A percentile compares a stretch with the other conserved stretches of the same genome.
phyloP scores from a whole-genome alignment of 2,329 filamentous ascomycete species.

The Fusarium sp. region DNA sequence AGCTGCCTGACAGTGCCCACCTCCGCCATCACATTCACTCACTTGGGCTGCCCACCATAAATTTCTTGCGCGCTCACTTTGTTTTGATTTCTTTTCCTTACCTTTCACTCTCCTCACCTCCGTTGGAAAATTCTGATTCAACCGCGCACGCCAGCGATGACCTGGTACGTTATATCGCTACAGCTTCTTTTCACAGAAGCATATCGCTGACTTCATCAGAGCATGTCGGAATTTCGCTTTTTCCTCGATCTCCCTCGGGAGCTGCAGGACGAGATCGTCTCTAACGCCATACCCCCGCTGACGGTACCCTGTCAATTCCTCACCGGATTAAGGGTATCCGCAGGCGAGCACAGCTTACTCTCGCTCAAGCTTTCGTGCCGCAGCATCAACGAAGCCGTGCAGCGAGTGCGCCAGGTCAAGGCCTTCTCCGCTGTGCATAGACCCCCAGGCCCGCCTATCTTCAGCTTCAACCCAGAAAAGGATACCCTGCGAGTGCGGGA shows the following conservation, averaged over 20 bases:
- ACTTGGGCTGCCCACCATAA: background rate
- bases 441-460: background rate
- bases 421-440: no score
- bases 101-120: background rate
- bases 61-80: background rate
- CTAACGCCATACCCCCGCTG: background rate
- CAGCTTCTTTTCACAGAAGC: no score
- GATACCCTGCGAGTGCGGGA: slow-evolving; percentile 4
- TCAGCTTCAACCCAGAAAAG: background rate
- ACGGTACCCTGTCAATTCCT: background rate
- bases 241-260: background rate
- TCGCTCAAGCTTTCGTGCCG: slow-evolving; percentile 2
- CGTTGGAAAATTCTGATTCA: background rate
- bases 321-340: background rate
- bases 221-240: no score
- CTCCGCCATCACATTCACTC: background rate
- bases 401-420: background rate
- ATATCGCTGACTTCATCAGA: background rate
- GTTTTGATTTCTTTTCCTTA: background rate
- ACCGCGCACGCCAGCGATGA: background rate
- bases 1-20: no score
- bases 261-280: background rate
- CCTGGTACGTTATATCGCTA: background rate
- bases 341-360: background rate
- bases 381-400: background rate